These are phyloP conservation scores for Apostasia ramifera DNA, from an alignment of 106 monocot genomes.

Conservation along the genomic window DNA sequence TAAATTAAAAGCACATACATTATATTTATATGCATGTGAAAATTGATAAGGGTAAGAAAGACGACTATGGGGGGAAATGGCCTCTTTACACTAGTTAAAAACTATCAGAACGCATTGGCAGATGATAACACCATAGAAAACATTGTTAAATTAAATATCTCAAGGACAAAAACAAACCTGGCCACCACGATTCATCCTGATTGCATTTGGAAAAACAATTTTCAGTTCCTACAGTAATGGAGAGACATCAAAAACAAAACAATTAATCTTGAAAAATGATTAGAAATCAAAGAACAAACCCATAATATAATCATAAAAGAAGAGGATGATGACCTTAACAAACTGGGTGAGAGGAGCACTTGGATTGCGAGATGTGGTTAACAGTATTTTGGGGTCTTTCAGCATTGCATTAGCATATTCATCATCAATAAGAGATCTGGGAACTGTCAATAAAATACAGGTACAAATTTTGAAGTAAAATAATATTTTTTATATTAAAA, in stretches of 20 bases:
- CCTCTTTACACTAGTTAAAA: too few species aligned
- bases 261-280: neutral
- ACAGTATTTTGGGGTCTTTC: conserved; percentile 61
- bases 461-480: too few species aligned
- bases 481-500: too few species aligned
- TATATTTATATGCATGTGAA: neutral
- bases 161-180: conserved; percentile 47
- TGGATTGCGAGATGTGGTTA: conserved; percentile 84
- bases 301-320: neutral
- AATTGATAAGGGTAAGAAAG: neutral
- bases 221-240: conserved; percentile 70
- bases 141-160: neutral
- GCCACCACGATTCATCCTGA: conserved; percentile 94
- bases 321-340: conserved; percentile 60
- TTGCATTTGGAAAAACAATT: conserved; percentile 86
- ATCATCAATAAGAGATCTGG: conserved; percentile 53
- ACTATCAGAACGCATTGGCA: too few species aligned
- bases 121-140: too few species aligned
- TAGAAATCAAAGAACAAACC: neutral
- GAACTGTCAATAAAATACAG: conserved; percentile 35
- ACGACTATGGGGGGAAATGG: neutral
- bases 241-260: conserved; percentile 3
- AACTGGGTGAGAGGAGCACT: conserved; percentile 91
- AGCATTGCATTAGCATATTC: conserved; percentile 52
- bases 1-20: neutral